Evolutionary conservation across 2,329 filamentous ascomycete genomes (phyloP).

Genomic region (Fusarium virguliforme): DNA sequence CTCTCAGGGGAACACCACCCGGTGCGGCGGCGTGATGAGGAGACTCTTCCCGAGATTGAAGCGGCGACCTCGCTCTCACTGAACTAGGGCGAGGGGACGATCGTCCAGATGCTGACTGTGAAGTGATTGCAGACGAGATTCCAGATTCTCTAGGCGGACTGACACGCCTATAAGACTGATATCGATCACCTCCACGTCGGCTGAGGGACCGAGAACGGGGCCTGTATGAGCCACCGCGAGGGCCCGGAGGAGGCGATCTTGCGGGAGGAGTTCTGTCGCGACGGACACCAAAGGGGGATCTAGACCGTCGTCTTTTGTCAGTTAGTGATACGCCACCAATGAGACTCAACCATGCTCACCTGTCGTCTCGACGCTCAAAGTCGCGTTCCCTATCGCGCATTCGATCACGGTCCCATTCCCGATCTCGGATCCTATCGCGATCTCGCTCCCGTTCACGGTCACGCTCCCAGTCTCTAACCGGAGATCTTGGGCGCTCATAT

Average conservation of each 20-base stretch:
- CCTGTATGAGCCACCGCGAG: constrained; percentile 64
- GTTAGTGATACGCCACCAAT: constrained; percentile 35
- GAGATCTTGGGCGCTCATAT: constrained; percentile 59
- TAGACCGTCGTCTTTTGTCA: constrained; percentile 65
- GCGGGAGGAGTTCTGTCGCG: constrained; percentile 56
- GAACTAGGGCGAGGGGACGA: constrained; percentile 69
- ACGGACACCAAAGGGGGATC: constrained; percentile 65
- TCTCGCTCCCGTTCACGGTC: constrained; percentile 54
- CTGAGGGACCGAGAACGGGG: constrained; percentile 69
- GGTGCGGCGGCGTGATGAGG: constrained; percentile 51
- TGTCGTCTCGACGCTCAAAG: constrained; percentile 62
- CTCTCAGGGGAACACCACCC: constrained; percentile 49
- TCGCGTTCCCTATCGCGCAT: constrained; percentile 56
- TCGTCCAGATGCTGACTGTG: constrained; percentile 66
- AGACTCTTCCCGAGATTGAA: constrained; percentile 60
- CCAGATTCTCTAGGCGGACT: constrained; percentile 67
- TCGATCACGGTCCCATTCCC: constrained; percentile 53
- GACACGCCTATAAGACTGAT: constrained; percentile 63
- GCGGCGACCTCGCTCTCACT: constrained; percentile 64
- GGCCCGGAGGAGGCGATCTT: constrained; percentile 50
- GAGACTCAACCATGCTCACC: constrained; percentile 48
- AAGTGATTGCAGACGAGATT: constrained; percentile 67
- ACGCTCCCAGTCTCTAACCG: constrained; percentile 57
- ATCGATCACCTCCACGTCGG: constrained; percentile 63
- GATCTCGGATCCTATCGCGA: constrained; percentile 51